phyloP scores from a whole-genome alignment of 2,329 filamentous ascomycete species.

The Pseudonectria buxi region DNA sequence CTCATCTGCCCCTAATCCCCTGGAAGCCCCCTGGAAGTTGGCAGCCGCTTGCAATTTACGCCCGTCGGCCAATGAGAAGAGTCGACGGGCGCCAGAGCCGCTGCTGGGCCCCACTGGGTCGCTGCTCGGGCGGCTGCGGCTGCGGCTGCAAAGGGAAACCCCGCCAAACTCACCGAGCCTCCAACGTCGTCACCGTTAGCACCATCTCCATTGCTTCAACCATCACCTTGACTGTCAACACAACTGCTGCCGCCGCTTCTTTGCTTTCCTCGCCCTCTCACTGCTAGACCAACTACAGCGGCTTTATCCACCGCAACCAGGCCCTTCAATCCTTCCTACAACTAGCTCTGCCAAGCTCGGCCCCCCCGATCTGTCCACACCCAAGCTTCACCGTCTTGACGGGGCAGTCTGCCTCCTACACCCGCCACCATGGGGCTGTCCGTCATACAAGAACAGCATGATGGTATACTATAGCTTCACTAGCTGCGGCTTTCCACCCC shows the following conservation, averaged over 20 bases:
- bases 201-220: conserved; percentile 2
- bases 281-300: no score
- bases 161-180: conserved; percentile 21
- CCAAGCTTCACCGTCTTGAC: conserved; percentile 12
- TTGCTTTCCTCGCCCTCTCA: no score
- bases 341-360: conserved; percentile 1
- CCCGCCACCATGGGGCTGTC: conserved; percentile 69
- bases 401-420: conserved; percentile 19
- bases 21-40: no score
- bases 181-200: conserved; percentile 7
- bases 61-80: no score
- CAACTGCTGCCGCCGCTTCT: no score
- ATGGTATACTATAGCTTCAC: conserved; percentile 23
- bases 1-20: no score
- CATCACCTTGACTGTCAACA: not conserved
- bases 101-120: no score
- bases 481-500: not conserved
- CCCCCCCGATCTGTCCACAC: conserved; percentile 6
- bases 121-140: no score
- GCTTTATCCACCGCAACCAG: conserved; percentile 5
- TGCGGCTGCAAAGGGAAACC: conserved; percentile 8
- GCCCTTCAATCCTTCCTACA: conserved; percentile 1
- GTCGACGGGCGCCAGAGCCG: no score
- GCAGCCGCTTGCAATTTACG: no score
- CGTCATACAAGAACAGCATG: conserved; percentile 74